phyloP scores from a whole-genome alignment of 306 rosid genomes.

The Begonia masoniana region DNA sequence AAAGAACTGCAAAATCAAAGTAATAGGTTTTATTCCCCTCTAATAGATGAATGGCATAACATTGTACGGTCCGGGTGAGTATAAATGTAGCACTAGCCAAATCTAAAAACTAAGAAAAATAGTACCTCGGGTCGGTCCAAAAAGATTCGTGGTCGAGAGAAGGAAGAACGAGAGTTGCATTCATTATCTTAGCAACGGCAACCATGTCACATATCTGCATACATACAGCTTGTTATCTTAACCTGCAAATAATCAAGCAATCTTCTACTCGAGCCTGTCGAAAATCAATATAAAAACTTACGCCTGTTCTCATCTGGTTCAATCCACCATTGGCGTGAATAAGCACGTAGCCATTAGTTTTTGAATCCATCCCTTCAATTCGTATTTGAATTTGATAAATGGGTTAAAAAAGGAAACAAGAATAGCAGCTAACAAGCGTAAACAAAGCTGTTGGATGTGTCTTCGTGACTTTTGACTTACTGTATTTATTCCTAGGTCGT shows the following conservation, averaged over 20 bases:
- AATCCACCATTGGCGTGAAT: slow-evolving; percentile 97
- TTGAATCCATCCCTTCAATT: slow-evolving; percentile 29
- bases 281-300: slow-evolving; percentile 12
- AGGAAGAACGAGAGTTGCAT: slow-evolving; percentile 94
- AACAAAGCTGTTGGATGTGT: too few species aligned
- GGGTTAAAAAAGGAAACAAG: slow-evolving; percentile 1
- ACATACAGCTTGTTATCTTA: slow-evolving; percentile 13
- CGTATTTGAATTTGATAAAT: background rate
- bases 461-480: slow-evolving; percentile 26
- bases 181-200: slow-evolving; percentile 92
- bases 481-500: slow-evolving; percentile 42
- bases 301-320: slow-evolving; percentile 99
- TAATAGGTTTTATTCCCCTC: background rate
- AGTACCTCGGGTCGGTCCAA: slow-evolving; percentile 97
- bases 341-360: slow-evolving; percentile 76
- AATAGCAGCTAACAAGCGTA: background rate
- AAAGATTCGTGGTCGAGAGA: slow-evolving; percentile 84
- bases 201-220: slow-evolving; percentile 99
- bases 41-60: too few species aligned
- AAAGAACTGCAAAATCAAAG: slow-evolving; percentile 59
- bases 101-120: background rate
- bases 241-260: slow-evolving; percentile 8
- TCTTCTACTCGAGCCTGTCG: background rate
- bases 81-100: too few species aligned
- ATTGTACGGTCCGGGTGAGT: background rate